Evolutionary conservation across 192 early-diverging fungal species (phyloP), one percentile per base, ranked within the genome.

Genomic region (Backusella tarrabulga): DNA sequence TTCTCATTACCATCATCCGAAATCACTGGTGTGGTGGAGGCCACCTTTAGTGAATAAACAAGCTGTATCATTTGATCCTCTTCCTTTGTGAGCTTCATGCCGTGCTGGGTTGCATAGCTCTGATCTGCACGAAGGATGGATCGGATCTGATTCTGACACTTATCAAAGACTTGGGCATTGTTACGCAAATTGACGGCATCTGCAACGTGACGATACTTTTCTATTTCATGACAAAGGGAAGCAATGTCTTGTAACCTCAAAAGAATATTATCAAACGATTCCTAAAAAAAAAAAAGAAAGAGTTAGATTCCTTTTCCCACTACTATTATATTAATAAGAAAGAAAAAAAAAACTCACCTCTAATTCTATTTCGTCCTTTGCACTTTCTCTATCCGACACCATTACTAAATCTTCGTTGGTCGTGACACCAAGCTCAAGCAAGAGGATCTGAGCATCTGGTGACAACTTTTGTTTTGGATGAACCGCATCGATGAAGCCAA

Each of bases 31-130:
- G 71, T 72, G 2, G 36, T 56, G 2, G 76, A 71, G 6, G 79
- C 77, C 23, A 70, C 73, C 71, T 80, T 80, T 34, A 80, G 40
- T 19, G 79, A 77, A 74, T 80, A 80, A 0, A 81, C 79, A 21
- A 84, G 68, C 34, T 84, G 83, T 17, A 83, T 80, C 82, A 83
- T 83, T 69, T 83, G 77, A 50, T 83, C 82, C 15, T 83, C 82
- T 35, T 80, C 79, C 15, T 74, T 68, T 6, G 73, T 71, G 6
- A 84, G 56, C 32, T 74, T 38, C 76, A 80, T 76, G 15, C 77
- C 79, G 44, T 80, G 79, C 34, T 84, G 79, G 7, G 46, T 42
- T 34, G 83, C 79, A 72, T 84, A 80, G 21, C 79, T 80, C 44
- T 80, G 34, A 60, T 84, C 79, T 4, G 79, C 71, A 36, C 77